phyloP scores from a whole-genome alignment of 139 green algal species.

The Volvox reticuliferus region DNA sequence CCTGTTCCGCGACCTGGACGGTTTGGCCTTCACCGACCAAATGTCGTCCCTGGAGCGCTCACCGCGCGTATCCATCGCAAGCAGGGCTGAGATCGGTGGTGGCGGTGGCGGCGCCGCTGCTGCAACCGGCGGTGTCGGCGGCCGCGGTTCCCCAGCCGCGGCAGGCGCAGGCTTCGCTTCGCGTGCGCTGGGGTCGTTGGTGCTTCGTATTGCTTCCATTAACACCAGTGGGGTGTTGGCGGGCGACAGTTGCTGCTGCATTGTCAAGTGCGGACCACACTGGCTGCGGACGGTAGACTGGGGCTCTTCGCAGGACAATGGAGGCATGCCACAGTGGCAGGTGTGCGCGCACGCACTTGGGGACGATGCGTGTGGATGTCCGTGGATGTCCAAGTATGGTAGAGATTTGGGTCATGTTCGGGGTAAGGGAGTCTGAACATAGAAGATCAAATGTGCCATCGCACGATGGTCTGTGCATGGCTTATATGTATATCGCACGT shows the following conservation, averaged over 20 bases:
- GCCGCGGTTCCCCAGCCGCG: neutral
- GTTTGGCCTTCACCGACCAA: neutral
- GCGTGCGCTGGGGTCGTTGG: slow-evolving; percentile 1
- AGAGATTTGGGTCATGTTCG: no score
- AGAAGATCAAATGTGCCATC: no score
- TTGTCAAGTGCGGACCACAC: slow-evolving; percentile 51
- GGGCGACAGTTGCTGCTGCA: slow-evolving; percentile 42
- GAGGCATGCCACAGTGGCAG: slow-evolving; percentile 23
- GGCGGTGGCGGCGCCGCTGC: neutral
- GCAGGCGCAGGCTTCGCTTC: neutral
- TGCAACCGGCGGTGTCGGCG: neutral
- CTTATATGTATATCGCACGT: no score
- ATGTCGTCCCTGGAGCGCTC: neutral
- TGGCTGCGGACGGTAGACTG: slow-evolving; percentile 28
- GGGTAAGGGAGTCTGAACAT: no score
- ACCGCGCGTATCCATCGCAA: neutral
- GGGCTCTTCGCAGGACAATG: neutral
- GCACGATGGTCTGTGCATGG: no score
- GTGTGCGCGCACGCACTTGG: neutral
- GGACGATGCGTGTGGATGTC: no score
- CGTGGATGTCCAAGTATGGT: no score
- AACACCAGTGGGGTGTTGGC: slow-evolving; percentile 4
- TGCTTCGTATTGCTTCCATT: slow-evolving; percentile 6
- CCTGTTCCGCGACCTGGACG: neutral
- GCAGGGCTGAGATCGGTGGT: neutral